Conservation (phyloP, 108 stramenopile species). For the Skeletonema menzelii region DNA sequence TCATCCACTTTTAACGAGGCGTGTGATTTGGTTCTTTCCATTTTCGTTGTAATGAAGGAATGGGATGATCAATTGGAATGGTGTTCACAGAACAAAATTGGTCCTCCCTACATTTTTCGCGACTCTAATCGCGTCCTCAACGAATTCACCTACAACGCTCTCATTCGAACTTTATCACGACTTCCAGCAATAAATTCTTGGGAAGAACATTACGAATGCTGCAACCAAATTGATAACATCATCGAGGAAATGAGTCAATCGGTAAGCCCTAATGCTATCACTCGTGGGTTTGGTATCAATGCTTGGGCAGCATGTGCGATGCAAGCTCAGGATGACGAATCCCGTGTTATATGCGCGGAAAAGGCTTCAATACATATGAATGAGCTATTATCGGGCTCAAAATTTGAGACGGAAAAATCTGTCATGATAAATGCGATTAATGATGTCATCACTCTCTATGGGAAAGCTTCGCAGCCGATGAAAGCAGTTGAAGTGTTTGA, state of each 20-base stretch:
- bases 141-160: constrained; percentile 22
- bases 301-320: constrained; percentile 22
- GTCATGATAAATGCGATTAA: constrained; percentile 11
- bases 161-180: constrained; percentile 21
- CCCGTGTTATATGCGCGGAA: constrained; percentile 12
- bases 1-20: constrained; percentile 20
- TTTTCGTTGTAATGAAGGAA: constrained; percentile 21
- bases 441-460: constrained; percentile 31
- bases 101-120: neutral
- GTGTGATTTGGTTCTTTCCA: constrained; percentile 10
- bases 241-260: constrained; percentile 8
- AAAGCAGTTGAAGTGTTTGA: constrained; percentile 35
- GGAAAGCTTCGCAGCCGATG: constrained; percentile 17
- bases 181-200: constrained; percentile 21
- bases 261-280: constrained; percentile 14
- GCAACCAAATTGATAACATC: constrained; percentile 34
- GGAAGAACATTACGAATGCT: constrained; percentile 34
- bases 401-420: neutral
- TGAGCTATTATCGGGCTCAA: constrained; percentile 5
- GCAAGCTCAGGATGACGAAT: constrained; percentile 10
- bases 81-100: constrained; percentile 12
- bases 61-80: constrained; percentile 39
- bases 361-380: constrained; percentile 23
- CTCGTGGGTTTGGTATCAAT: constrained; percentile 9
- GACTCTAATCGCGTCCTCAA: constrained; percentile 11